These are phyloP conservation scores for Phanerodontia chrysosporium DNA, from an alignment of 768 basidiomycete species.

Conservation along the genomic window DNA sequence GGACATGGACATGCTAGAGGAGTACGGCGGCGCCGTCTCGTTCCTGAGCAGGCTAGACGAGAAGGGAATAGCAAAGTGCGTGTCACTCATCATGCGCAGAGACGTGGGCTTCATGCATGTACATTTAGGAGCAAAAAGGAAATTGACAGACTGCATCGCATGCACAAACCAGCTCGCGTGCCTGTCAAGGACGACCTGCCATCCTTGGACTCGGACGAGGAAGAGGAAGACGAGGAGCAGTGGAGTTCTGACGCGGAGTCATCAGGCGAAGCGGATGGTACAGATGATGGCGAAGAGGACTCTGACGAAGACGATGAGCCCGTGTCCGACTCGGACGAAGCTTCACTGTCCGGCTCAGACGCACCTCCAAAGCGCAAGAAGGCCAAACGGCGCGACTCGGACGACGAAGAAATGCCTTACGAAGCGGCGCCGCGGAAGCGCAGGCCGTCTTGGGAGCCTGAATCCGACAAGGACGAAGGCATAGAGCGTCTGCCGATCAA, in stretches of 20 bases:
- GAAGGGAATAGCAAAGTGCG: conserved; percentile 77
- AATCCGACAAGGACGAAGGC: conserved; percentile 44
- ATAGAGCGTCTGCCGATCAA: conserved; percentile 81
- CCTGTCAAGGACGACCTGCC: conserved; percentile 55
- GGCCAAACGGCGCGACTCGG: conserved; percentile 23
- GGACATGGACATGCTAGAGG: conserved; percentile 60
- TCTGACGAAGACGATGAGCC: conserved; percentile 25
- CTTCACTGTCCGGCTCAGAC: conserved; percentile 14
- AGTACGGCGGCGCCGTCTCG: conserved; percentile 55
- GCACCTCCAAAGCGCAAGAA: conserved; percentile 9
- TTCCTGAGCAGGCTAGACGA: conserved; percentile 75
- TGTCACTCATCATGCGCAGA: conserved; percentile 1
- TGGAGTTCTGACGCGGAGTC: conserved; percentile 45
- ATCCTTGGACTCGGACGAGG: conserved; percentile 62
- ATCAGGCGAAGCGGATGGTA: conserved; percentile 23
- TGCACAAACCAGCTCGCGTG: conserved; percentile 52
- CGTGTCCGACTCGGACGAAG: conserved; percentile 13
- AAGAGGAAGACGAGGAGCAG: conserved; percentile 49
- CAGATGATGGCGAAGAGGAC: conserved; percentile 22
- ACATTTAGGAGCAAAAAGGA: conserved; percentile 77
- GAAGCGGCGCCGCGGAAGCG: conserved; percentile 58
- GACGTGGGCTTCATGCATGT: conserved; percentile 3
- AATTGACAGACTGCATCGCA: conserved; percentile 62
- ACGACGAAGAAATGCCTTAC: conserved; percentile 73
- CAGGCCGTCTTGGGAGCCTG: conserved; percentile 40